Evolutionary conservation across 371 early-diverging fungal genomes (phyloP).

Genomic region (Umbelopsis sp.): DNA sequence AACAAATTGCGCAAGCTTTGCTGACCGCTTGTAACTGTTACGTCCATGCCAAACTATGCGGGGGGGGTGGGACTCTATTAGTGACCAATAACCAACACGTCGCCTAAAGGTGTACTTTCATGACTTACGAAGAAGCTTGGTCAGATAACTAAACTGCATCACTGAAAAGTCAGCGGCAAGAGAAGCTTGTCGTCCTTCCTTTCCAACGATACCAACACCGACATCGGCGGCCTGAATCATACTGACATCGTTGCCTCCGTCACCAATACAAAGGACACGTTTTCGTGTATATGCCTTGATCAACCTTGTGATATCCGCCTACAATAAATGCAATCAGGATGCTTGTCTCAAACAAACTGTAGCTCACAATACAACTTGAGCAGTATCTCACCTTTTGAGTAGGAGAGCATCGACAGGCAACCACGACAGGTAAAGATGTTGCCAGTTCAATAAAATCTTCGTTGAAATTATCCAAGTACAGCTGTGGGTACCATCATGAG

Average conservation of each 20-base stretch:
- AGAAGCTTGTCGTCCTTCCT: slow-evolving; percentile 98
- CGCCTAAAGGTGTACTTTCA: neutral
- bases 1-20: slow-evolving; percentile 97
- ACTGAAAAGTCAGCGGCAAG: slow-evolving; percentile 98
- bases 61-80: neutral
- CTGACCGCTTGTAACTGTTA: slow-evolving; percentile 94
- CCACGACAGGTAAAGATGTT: slow-evolving; percentile 84
- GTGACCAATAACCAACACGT: neutral
- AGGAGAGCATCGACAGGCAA: slow-evolving; percentile 98
- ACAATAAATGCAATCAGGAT: neutral
- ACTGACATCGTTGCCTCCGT: slow-evolving; percentile 99
- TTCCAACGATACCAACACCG: slow-evolving; percentile 97
- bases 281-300: slow-evolving; percentile 81
- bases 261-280: slow-evolving; percentile 94
- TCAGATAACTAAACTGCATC: slow-evolving; percentile 89
- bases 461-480: slow-evolving; percentile 73
- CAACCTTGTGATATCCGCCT: slow-evolving; percentile 91
- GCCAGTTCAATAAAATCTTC: slow-evolving; percentile 88
- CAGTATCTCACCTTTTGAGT: slow-evolving; percentile 86
- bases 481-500: slow-evolving; percentile 22
- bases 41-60: slow-evolving; percentile 94
- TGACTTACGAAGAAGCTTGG: slow-evolving; percentile 73
- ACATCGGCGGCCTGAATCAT: slow-evolving; percentile 99
- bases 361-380: too few species aligned
- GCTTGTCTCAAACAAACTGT: too few species aligned